phyloP scores from a whole-genome alignment of 2,329 filamentous ascomycete species.

The Curvularia verruculosa region DNA sequence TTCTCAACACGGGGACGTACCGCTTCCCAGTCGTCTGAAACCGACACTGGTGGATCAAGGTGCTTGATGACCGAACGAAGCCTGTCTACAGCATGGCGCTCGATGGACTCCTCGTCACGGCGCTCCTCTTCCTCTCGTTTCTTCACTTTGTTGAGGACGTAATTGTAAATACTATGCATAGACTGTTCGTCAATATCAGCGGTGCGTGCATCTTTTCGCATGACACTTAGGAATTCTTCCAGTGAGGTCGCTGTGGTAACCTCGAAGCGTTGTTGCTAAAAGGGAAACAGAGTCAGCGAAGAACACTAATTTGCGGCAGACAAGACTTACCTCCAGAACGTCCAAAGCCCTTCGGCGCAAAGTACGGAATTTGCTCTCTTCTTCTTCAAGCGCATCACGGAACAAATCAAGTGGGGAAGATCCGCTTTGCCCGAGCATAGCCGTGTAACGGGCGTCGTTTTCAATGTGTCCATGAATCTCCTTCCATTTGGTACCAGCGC shows the following conservation, averaged over 20 bases:
- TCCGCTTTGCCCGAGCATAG: conserved; percentile 81
- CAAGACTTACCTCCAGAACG: conserved; percentile 77
- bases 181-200: conserved; percentile 83
- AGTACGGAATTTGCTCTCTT: conserved; percentile 83
- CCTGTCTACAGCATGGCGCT: conserved; percentile 82
- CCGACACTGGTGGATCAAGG: conserved; percentile 79
- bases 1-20: conserved; percentile 80
- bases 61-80: conserved; percentile 87
- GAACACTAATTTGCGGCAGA: neutral
- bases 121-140: conserved; percentile 85
- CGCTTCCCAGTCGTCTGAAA: conserved; percentile 86
- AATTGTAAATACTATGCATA: conserved; percentile 81
- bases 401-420: conserved; percentile 91
- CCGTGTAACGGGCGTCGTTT: conserved; percentile 80
- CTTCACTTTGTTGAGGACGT: conserved; percentile 83
- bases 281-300: conserved; percentile 16
- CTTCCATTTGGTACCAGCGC: conserved; percentile 89
- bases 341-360: conserved; percentile 84
- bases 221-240: conserved; percentile 82
- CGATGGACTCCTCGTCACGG: conserved; percentile 79
- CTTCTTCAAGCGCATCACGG: conserved; percentile 93
- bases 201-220: conserved; percentile 87
- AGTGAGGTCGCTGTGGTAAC: conserved; percentile 84
- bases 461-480: conserved; percentile 76
- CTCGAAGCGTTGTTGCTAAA: conserved; percentile 87